Evolutionary conservation across 1,139 yeast species (phyloP).

Genomic region (Candida frijolesensis): DNA sequence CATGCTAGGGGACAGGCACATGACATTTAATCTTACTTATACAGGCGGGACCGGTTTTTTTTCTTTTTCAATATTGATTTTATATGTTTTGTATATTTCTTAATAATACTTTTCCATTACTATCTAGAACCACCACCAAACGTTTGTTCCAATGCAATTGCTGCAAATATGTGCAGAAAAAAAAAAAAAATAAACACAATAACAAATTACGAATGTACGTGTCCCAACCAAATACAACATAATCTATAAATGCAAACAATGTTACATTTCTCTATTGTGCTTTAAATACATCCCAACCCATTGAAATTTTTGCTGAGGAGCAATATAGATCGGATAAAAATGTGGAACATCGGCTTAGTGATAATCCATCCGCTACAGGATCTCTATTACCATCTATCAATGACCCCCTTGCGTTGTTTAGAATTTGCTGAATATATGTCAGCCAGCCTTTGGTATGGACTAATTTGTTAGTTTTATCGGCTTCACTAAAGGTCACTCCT

Average conservation of each 20-base stretch:
- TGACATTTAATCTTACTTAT: no score
- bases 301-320: constrained; percentile 7
- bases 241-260: no score
- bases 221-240: not conserved
- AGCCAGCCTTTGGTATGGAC: constrained; percentile 21
- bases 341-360: constrained; percentile 19
- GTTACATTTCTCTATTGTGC: not conserved
- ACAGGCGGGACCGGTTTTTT: not conserved
- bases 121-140: not conserved
- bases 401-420: constrained; percentile 1
- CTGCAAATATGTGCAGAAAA: not conserved
- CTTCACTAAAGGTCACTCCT: constrained; percentile 24
- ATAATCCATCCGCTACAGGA: constrained; percentile 11
- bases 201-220: not conserved
- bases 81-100: not conserved
- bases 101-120: not conserved
- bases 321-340: constrained; percentile 18
- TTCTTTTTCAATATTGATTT: not conserved
- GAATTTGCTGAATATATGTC: constrained; percentile 17
- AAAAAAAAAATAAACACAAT: not conserved
- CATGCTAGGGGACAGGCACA: not conserved
- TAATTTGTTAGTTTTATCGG: constrained; percentile 22
- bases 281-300: constrained; percentile 1
- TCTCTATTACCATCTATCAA: not conserved
- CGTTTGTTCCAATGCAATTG: not conserved